Evolutionary conservation across 1,139 yeast genomes (phyloP).

Genomic region (Blastobotrys illinoisensis): DNA sequence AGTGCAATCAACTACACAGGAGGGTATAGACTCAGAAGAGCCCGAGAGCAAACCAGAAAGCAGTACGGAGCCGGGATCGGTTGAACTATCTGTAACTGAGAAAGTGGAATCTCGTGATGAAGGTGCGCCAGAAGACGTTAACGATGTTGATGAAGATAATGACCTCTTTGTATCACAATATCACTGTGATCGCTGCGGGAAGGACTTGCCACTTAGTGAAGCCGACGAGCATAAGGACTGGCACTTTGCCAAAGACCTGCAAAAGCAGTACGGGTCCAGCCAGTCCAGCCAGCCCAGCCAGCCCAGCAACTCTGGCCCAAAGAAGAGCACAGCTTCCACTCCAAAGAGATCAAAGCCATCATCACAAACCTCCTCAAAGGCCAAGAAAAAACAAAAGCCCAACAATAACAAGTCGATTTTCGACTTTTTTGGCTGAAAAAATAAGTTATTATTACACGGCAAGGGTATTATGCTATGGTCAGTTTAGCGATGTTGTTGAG

Average conservation of each 20-base stretch:
- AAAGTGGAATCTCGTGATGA: not conserved
- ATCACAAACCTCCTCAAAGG: not conserved
- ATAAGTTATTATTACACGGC: not conserved
- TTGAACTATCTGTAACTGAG: not conserved
- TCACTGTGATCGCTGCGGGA: slow-evolving; percentile 29
- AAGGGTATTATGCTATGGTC: not conserved
- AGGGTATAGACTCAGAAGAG: not conserved
- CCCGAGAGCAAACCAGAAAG: too few species aligned
- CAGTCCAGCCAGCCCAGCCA: not conserved
- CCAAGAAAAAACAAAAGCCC: slow-evolving; percentile 3
- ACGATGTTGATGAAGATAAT: slow-evolving; percentile 17
- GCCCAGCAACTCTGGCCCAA: not conserved
- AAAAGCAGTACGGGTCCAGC: slow-evolving; percentile 33
- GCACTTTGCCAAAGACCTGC: slow-evolving; percentile 43
- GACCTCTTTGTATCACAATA: slow-evolving; percentile 16
- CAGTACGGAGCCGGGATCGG: too few species aligned
- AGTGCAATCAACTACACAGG: not conserved
- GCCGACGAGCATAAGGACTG: slow-evolving; percentile 36
- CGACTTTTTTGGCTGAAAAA: slow-evolving; percentile 8
- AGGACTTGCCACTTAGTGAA: slow-evolving; percentile 15
- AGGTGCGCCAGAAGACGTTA: not conserved
- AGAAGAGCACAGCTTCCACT: not conserved
- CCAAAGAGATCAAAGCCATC: not conserved
- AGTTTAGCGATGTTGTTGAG: not conserved
- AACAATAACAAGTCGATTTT: slow-evolving; percentile 11